Percentiles rank a stretch among this genome's conserved stretches.
These are phyloP conservation scores for Candida nanaspora DNA, from an alignment of 805 yeast genomes.

Conservation along the genomic window DNA sequence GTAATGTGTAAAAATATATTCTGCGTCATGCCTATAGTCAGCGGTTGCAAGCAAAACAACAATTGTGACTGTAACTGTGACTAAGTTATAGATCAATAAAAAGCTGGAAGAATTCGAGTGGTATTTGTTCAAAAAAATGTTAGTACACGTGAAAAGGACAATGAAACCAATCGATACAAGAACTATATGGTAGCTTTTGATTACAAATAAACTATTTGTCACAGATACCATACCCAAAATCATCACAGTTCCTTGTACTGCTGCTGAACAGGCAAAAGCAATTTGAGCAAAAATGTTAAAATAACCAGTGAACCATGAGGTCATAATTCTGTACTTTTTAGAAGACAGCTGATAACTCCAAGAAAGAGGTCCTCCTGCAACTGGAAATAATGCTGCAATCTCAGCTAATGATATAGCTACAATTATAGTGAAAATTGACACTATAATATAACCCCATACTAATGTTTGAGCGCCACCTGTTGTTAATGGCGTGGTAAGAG, in stretches of 20 bases:
- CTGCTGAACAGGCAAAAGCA: conserved; percentile 18
- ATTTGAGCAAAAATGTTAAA: conserved; percentile 21
- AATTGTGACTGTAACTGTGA: conserved; percentile 13
- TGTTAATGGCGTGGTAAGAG: conserved; percentile 15
- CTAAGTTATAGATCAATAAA: conserved; percentile 12
- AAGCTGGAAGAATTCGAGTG: conserved; percentile 15
- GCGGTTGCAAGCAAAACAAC: conserved; percentile 14
- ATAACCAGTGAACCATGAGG: conserved; percentile 26
- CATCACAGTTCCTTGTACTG: conserved; percentile 19
- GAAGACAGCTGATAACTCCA: conserved; percentile 29
- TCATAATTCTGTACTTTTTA: conserved; percentile 13
- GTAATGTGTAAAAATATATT: conserved; percentile 19
- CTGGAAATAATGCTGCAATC: conserved; percentile 27
- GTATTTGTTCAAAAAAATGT: conserved; percentile 15
- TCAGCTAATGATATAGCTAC: conserved; percentile 23
- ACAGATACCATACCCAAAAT: conserved; percentile 14
- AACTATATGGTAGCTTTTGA: conserved; percentile 15
- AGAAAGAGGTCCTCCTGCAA: conserved; percentile 27
- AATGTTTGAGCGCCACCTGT: conserved; percentile 21
- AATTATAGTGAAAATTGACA: conserved; percentile 15
- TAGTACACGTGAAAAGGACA: conserved; percentile 13
- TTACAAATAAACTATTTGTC: conserved; percentile 7
- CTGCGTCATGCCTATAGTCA: conserved; percentile 15
- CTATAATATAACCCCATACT: conserved; percentile 21
- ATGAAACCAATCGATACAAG: conserved; percentile 17